Conservation (phyloP, 495 filamentous ascomycete genomes). For the Cairneyella variabilis region DNA sequence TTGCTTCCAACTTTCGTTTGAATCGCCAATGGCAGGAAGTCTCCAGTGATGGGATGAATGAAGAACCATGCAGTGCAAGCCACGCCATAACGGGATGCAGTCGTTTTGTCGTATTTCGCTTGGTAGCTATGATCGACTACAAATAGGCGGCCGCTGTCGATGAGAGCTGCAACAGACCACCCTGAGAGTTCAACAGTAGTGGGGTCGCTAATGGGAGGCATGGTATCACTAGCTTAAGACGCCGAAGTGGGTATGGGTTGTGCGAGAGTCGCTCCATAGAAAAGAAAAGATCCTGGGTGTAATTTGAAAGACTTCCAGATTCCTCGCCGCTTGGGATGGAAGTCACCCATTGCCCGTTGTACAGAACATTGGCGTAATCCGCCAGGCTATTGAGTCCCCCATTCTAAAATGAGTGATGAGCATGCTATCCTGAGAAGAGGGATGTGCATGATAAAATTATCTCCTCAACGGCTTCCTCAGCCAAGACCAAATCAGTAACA, state of each 20-base stretch:
- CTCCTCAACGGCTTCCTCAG: not conserved
- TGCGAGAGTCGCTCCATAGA: constrained; percentile 36
- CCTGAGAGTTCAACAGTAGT: constrained; percentile 16
- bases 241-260: constrained; percentile 29
- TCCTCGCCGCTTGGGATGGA: constrained; percentile 26
- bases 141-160: constrained; percentile 29
- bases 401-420: not conserved
- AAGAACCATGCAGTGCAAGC: constrained; percentile 36
- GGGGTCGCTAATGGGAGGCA: constrained; percentile 30
- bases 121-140: constrained; percentile 31
- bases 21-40: constrained; percentile 37
- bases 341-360: constrained; percentile 31
- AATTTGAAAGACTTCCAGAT: constrained; percentile 32
- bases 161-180: constrained; percentile 20
- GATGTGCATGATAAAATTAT: too few relatives aligned
- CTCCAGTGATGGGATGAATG: constrained; percentile 25
- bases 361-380: constrained; percentile 22
- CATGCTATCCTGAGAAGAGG: too few relatives aligned
- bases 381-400: not conserved
- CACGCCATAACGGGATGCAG: constrained; percentile 24
- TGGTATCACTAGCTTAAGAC: constrained; percentile 30
- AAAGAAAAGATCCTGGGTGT: constrained; percentile 35
- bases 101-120: constrained; percentile 19
- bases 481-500: not conserved
- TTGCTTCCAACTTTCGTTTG: constrained; percentile 31